These are phyloP conservation scores for Penicillium sp. DNA, from an alignment of 2,329 filamentous ascomycete genomes.

Conservation along the genomic window DNA sequence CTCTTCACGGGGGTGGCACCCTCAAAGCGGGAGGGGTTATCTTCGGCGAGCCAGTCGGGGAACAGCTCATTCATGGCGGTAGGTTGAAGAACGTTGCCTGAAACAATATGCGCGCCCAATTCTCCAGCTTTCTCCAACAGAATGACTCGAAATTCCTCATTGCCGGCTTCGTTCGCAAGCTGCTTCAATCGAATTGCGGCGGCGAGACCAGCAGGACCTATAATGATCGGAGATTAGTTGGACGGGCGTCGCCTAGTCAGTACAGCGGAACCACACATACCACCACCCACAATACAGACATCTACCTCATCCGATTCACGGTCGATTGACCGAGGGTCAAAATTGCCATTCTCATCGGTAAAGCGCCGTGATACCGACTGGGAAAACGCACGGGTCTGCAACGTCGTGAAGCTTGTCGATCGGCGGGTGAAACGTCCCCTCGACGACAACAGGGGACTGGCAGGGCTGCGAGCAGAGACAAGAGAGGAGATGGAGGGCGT, in stretches of 20 bases:
- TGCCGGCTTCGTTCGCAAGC: conserved; percentile 87
- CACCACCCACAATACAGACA: conserved; percentile 93
- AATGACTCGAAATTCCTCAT: conserved; percentile 92
- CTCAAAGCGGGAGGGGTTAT: conserved; percentile 84
- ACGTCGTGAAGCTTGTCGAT: conserved; percentile 20
- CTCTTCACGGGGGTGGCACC: conserved; percentile 77
- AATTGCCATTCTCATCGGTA: conserved; percentile 53
- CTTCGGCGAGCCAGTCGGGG: conserved; percentile 87
- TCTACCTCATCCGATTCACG: conserved; percentile 92
- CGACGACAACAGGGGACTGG: conserved; percentile 19
- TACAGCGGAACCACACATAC: conserved; percentile 38
- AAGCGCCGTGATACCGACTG: conserved; percentile 41
- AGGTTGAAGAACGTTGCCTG: conserved; percentile 91
- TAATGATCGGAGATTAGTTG: conserved; percentile 4
- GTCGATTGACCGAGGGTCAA: conserved; percentile 68
- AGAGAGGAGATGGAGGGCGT: conserved; percentile 24
- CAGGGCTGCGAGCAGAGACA: conserved; percentile 18
- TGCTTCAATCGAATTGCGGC: conserved; percentile 95
- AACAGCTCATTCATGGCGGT: conserved; percentile 83
- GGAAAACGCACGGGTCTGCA: conserved; percentile 46
- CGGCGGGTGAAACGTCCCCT: conserved; percentile 20
- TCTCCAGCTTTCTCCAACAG: conserved; percentile 94
- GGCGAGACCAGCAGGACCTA: conserved; percentile 83
- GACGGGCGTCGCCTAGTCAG: not conserved
- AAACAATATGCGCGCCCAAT: conserved; percentile 90